Conservation (phyloP, 148 eudicot genomes). For the Hydrangea macrophylla region DNA sequence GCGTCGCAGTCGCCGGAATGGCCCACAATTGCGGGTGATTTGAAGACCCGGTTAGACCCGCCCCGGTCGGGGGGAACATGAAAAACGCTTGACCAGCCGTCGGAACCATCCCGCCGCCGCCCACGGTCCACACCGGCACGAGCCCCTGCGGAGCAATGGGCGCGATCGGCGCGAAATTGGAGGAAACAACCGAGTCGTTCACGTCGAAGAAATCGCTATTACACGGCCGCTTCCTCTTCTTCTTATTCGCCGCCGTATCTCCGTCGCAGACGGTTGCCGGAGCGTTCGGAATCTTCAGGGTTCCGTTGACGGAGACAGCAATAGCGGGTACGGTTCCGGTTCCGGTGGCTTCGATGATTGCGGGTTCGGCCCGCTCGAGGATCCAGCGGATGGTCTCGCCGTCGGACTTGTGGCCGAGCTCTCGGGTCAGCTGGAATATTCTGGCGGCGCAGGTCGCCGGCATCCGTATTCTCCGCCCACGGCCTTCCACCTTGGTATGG, state of each 20-base stretch:
- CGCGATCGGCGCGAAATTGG: conserved; percentile 53
- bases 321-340: conserved; percentile 90
- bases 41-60: conserved; percentile 23
- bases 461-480: conserved; percentile 82
- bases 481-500: conserved; percentile 87
- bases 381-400: conserved; percentile 87
- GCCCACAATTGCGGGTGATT: conserved; percentile 71
- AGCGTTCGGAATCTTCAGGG: conserved; percentile 70
- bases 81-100: conserved; percentile 19
- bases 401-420: conserved; percentile 75
- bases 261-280: conserved; percentile 13
- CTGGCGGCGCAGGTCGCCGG: conserved; percentile 92
- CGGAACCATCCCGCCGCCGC: conserved; percentile 17
- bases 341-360: conserved; percentile 86
- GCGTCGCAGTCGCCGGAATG: conserved; percentile 50
- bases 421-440: conserved; percentile 82
- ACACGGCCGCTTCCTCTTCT: conserved; percentile 37
- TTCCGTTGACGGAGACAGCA: conserved; percentile 89
- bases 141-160: conserved; percentile 38
- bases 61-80: conserved; percentile 27
- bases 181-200: conserved; percentile 17
- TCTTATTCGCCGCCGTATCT: conserved; percentile 15
- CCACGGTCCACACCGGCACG: conserved; percentile 62
- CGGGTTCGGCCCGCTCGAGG: conserved; percentile 74
- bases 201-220: conserved; percentile 60